Evolutionary conservation across 1,284 basidiomycete species (phyloP).

Genomic region (Ceratobasidium sp.): DNA sequence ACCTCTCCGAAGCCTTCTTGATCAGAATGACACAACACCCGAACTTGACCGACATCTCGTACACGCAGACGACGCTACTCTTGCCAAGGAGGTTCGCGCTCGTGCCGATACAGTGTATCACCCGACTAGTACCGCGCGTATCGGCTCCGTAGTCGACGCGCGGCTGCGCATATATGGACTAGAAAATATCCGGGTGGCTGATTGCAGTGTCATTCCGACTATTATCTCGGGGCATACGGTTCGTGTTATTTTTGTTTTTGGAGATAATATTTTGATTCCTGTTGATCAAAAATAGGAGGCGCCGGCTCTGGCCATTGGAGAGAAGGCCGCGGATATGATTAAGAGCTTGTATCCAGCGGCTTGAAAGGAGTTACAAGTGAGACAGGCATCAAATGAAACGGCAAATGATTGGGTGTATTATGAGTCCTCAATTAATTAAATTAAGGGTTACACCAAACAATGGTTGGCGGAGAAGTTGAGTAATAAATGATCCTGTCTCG

Average conservation of each 20-base stretch:
- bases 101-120: constrained; percentile 66
- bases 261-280: not conserved
- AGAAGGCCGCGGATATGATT: constrained; percentile 68
- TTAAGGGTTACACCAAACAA: too few species aligned
- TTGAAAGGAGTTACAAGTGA: not conserved
- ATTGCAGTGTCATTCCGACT: constrained; percentile 63
- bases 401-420: too few species aligned
- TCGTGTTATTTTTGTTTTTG: constrained; percentile 43
- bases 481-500: too few species aligned
- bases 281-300: constrained; percentile 57
- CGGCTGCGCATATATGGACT: constrained; percentile 53
- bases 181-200: constrained; percentile 60
- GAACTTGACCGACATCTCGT: constrained; percentile 46
- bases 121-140: constrained; percentile 63
- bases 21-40: constrained; percentile 44
- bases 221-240: constrained; percentile 69
- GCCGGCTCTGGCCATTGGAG: constrained; percentile 63
- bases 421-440: too few species aligned
- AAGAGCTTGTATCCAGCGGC: constrained; percentile 42
- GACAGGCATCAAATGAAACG: too few species aligned
- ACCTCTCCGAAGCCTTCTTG: constrained; percentile 37
- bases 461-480: too few species aligned
- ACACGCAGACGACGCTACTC: constrained; percentile 45
- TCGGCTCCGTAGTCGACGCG: constrained; percentile 61
- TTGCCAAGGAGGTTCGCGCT: constrained; percentile 52